These are phyloP conservation scores for Phialemoniopsis sp. DNA, from an alignment of 2,329 filamentous ascomycete genomes.

Conservation along the genomic window DNA sequence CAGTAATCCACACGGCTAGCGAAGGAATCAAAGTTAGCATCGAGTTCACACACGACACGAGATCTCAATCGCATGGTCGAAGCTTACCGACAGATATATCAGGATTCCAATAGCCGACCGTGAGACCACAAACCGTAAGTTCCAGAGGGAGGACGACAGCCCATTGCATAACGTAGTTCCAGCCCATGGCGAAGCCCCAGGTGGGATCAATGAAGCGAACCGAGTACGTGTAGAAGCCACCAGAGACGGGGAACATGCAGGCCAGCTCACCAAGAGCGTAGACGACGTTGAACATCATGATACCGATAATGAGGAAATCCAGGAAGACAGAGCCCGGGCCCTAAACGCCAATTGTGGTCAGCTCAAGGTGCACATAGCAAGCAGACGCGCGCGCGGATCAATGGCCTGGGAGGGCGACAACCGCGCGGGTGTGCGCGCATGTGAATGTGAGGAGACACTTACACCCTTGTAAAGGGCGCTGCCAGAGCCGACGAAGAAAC, in stretches of 20 bases:
- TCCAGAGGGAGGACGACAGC: conserved; percentile 45
- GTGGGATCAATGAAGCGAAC: conserved; percentile 59
- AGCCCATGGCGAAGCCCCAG: conserved; percentile 53
- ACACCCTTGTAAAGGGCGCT: conserved; percentile 43
- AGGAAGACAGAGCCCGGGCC: conserved; percentile 39
- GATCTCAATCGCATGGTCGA: too few species aligned
- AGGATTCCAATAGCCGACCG: conserved; percentile 46
- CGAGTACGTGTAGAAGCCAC: conserved; percentile 60
- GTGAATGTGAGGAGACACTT: too few species aligned
- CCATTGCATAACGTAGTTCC: conserved; percentile 47
- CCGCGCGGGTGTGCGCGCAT: too few species aligned
- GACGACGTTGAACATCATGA: conserved; percentile 60
- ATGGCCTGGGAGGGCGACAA: too few species aligned
- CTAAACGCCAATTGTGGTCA: too few species aligned
- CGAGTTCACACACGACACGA: too few species aligned
- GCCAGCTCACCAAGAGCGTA: conserved; percentile 59
- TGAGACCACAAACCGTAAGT: conserved; percentile 45
- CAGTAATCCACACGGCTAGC: conserved; percentile 42
- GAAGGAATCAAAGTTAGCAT: too few species aligned
- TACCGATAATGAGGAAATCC: conserved; percentile 51
- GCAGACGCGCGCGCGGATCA: too few species aligned
- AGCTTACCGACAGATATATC: conserved; percentile 32
- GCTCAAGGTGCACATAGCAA: too few species aligned
- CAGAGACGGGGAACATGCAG: conserved; percentile 58
- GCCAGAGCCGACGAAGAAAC: conserved; percentile 60